Evolutionary conservation across 2,329 filamentous ascomycete species (phyloP).

Genomic region (Cordyceps pruinosa): DNA sequence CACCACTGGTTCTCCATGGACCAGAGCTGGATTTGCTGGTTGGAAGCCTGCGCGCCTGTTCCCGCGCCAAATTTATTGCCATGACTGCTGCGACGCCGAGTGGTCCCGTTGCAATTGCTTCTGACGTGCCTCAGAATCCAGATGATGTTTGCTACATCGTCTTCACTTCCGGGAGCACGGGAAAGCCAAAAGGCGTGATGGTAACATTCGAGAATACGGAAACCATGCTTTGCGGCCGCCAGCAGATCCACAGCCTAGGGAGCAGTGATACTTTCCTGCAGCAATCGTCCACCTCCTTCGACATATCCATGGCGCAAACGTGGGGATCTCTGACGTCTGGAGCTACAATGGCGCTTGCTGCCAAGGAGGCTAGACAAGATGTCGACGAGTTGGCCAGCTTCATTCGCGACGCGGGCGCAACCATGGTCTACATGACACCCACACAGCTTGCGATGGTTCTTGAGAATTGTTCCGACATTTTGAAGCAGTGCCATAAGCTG

Average conservation of each 20-base stretch:
- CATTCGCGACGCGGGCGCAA: not conserved
- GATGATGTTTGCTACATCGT: constrained; percentile 3
- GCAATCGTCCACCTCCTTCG: not conserved
- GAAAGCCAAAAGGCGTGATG: constrained; percentile 4
- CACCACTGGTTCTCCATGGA: not conserved
- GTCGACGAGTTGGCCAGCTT: not conserved
- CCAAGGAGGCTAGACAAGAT: not conserved
- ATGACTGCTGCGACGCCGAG: not conserved
- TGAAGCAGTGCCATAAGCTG: not conserved
- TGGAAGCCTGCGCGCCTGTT: not conserved
- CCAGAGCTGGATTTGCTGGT: not conserved
- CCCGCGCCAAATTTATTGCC: not conserved
- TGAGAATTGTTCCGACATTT: not conserved
- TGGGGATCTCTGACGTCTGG: not conserved
- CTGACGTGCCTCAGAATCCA: not conserved
- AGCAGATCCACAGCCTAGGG: not conserved
- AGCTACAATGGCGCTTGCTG: not conserved
- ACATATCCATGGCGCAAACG: constrained; percentile 1
- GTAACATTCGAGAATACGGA: constrained; percentile 2
- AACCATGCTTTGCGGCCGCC: constrained; percentile 2
- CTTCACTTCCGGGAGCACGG: constrained; percentile 1
- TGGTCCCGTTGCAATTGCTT: too few relatives aligned
- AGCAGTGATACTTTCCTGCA: not conserved
- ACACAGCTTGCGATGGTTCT: constrained; percentile 4
- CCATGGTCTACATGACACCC: constrained; percentile 4